Evolutionary conservation across 208 protist species (phyloP), one percentile per base, ranked within the genome.

Genomic region (Crithidia thermophila): DNA sequence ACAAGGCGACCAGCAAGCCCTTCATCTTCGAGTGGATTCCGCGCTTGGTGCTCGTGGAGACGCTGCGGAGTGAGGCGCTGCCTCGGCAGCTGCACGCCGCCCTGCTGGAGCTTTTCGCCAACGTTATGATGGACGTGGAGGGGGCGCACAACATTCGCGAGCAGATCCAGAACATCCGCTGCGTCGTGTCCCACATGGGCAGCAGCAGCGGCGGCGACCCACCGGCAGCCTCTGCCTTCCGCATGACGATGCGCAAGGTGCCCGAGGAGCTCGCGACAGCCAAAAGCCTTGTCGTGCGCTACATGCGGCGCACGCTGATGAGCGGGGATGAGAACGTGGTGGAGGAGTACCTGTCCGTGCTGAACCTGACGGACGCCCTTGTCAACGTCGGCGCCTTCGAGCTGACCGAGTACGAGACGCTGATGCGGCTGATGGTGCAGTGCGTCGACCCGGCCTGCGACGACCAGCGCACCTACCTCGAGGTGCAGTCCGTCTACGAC

Each of bases 351-450:
- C 53, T 75, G 37, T 64, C 71, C 8, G 50, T 65, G 53, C 57
- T 82, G 37, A 71, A 76, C 39, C 60, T 86, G 10, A 67, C 64
- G 13, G 73, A 77, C 20, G 71, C 53, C 27, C 68, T 86, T 9
- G 53, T 86, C 18, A 72, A 79, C 52, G 57, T 62, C 28, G 80
- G 80, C 25, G 75, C 63, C 0, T 86, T 81, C n/a, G 51, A 61
- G 23, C 39, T 76, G 46, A 27, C 18, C 31, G 75, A 82, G 59
- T 86, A 78, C 67, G 46, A 51, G 36, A 10, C 30, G 10, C 63
- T 86, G 7, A 59, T 72, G 27, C 60, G 39, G 18, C 46, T 61
- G 45, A 40, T 86, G 61, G 61, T 72, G 59, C 39, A 62, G 23
- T 68, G 67, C 23, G 50, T 85, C 8, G 67, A 85, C 46, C 79